Evolutionary conservation across 2,329 filamentous ascomycete species (phyloP), one percentile per base, ranked within the genome.

Genomic region (Phialophora tarda): DNA sequence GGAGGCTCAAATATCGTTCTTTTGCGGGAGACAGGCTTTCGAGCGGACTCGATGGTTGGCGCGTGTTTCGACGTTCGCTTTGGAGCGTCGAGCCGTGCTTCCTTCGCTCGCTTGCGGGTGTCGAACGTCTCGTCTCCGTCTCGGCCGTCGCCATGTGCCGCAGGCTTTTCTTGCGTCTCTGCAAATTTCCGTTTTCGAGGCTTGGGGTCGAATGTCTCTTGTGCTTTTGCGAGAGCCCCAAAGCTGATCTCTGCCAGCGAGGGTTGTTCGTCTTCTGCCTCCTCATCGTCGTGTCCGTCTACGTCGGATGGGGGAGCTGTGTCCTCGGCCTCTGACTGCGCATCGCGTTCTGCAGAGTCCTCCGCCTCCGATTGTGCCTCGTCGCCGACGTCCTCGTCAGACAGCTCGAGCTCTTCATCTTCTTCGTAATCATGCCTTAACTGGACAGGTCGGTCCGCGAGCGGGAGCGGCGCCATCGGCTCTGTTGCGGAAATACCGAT

Each of bases 201-300:
- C 77, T 79, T 78, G 71, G 76, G 77, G 75, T 80, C 81, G 34
- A 96, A 79, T 0, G 88, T 85, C 47, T 89, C 89, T 80, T 96
- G 92, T 1, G 93, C 93, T 82, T 92, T 91, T 70, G 91, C 92
- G 48, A 97, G 83, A n/a, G 91, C 91, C 69, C 93, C 93, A 74
- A 98, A 97, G 26, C 93, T 95, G 71, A 97, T 87, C 67, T 82
- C 83, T 73, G 81, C 83, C 65, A 89, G 78, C 38, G 79, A 76
- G 4, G 76, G 71, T 73, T 75, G 73, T 53, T 78, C 77, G 34
- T 76, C 73, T 23, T 53, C 21, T 12, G 23, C 14, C 21, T 53
- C 21, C 10, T 55, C 53, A 4, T 34, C 53, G 23, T 55, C 53
- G 53, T 55, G 4, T 30, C 11, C 53, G 11, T 55, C 53, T n/a